These are phyloP conservation scores for Tulasnella sp. DNA, from an alignment of 768 basidiomycete genomes.

Conservation along the genomic window DNA sequence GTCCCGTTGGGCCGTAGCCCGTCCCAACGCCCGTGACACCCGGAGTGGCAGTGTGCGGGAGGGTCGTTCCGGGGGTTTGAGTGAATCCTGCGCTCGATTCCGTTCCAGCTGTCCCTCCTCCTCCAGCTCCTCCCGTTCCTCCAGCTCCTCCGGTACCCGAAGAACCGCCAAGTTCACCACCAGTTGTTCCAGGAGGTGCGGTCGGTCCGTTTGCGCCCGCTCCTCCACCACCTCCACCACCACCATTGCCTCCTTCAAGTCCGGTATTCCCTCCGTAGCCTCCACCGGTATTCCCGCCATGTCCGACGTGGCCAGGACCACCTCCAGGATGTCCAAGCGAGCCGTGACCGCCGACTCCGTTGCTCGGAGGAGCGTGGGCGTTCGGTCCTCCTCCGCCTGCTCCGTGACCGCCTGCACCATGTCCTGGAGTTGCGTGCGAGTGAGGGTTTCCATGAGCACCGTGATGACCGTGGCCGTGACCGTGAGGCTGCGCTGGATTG, in stretches of 20 bases:
- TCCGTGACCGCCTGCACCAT: not conserved
- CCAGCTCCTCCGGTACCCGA: too few species aligned
- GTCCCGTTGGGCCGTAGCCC: not conserved
- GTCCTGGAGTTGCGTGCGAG: too few species aligned
- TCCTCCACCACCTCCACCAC: not conserved
- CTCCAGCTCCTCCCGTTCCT: not conserved
- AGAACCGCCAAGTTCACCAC: too few species aligned
- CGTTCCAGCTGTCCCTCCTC: not conserved
- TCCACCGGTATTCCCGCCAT: too few species aligned
- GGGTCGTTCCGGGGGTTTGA: not conserved
- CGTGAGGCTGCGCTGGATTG: not conserved
- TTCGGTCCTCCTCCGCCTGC: not conserved
- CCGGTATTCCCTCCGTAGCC: not conserved
- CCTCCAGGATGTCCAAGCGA: too few species aligned
- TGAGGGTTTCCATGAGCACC: not conserved
- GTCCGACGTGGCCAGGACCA: too few species aligned
- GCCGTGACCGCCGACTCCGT: not conserved
- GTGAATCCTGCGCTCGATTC: not conserved
- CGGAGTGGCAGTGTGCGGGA: not conserved
- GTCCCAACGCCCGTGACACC: not conserved
- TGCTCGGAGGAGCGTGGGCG: not conserved
- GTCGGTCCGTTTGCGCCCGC: not conserved
- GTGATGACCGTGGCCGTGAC: not conserved
- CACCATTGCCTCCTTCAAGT: not conserved
- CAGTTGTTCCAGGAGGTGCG: not conserved